Conservation (phyloP, 2,329 filamentous ascomycete genomes). For the Xylaria digitata region DNA sequence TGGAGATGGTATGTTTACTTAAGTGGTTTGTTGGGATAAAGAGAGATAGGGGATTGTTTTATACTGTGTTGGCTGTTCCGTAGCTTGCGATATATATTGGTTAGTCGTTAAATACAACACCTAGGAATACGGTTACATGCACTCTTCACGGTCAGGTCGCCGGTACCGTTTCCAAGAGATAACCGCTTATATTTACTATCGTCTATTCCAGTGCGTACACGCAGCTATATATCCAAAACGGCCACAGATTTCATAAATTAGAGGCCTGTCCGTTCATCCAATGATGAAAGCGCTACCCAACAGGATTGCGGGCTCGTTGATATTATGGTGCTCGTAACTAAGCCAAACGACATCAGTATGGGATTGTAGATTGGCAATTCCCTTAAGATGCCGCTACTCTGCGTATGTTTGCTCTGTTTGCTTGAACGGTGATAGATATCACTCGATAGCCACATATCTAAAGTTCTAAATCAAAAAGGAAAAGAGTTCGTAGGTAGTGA, state of each 20-base stretch:
- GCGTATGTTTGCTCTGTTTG: not conserved
- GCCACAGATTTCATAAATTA: not conserved
- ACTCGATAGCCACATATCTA: too few relatives aligned
- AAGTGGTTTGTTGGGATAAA: not conserved
- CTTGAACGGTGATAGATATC: too few relatives aligned
- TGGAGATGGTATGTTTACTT: not conserved
- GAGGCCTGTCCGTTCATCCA: slow-evolving; percentile 34
- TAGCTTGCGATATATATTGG: not conserved
- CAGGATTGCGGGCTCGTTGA: slow-evolving; percentile 82
- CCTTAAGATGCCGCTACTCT: not conserved
- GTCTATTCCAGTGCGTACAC: not conserved
- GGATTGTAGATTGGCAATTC: not conserved
- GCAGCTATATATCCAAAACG: not conserved
- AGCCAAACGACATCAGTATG: slow-evolving; percentile 5
- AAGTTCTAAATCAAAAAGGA: too few relatives aligned
- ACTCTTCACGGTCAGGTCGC: too few relatives aligned
- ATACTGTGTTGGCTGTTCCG: not conserved
- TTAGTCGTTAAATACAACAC: not conserved
- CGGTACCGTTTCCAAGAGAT: not conserved
- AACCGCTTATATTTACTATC: not conserved
- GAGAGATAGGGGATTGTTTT: not conserved
- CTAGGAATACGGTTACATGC: not conserved
- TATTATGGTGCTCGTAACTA: slow-evolving; percentile 82
- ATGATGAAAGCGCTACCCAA: slow-evolving; percentile 78
- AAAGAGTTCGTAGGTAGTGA: not conserved